phyloP scores from a whole-genome alignment of 768 basidiomycete species.

The Pisolithus tinctorius region DNA sequence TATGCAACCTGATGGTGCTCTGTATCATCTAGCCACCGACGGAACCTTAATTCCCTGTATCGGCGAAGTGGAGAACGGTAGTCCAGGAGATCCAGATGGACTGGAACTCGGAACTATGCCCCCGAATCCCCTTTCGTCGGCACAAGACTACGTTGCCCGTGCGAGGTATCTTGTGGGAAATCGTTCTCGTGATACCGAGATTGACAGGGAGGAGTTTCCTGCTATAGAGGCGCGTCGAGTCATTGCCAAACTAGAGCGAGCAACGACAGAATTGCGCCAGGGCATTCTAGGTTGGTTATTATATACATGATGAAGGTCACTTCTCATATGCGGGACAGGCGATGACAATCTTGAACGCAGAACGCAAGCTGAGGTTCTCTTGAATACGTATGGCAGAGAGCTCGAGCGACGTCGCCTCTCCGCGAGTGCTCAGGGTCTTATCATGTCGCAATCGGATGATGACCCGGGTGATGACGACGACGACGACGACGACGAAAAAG shows the following conservation, averaged over 20 bases:
- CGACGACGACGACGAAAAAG: slow-evolving; percentile 62
- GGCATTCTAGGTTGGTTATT: slow-evolving; percentile 61
- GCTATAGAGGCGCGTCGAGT: slow-evolving; percentile 61
- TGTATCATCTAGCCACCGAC: slow-evolving; percentile 65
- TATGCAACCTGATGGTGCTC: slow-evolving; percentile 69
- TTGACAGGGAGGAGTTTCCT: slow-evolving; percentile 33
- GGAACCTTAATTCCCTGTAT: slow-evolving; percentile 60
- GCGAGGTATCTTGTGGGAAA: slow-evolving; percentile 78
- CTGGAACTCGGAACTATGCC: slow-evolving; percentile 65
- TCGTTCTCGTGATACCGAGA: slow-evolving; percentile 38
- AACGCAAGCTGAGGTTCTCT: slow-evolving; percentile 74
- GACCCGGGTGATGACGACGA: slow-evolving; percentile 62
- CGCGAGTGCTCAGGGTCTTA: slow-evolving; percentile 61
- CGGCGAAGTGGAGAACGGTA: slow-evolving; percentile 31
- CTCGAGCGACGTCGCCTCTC: slow-evolving; percentile 65
- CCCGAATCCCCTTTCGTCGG: slow-evolving; percentile 46
- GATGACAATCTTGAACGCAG: slow-evolving; percentile 70
- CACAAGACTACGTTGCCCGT: slow-evolving; percentile 77
- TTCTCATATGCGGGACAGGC: slow-evolving; percentile 33
- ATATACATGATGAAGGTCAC: background rate
- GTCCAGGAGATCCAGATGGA: slow-evolving; percentile 40
- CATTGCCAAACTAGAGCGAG: slow-evolving; percentile 77
- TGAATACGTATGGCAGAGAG: slow-evolving; percentile 75
- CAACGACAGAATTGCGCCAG: slow-evolving; percentile 69
- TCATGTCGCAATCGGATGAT: slow-evolving; percentile 40